phyloP scores from a whole-genome alignment of 1,284 basidiomycete genomes.

The Agaricales sp. region DNA sequence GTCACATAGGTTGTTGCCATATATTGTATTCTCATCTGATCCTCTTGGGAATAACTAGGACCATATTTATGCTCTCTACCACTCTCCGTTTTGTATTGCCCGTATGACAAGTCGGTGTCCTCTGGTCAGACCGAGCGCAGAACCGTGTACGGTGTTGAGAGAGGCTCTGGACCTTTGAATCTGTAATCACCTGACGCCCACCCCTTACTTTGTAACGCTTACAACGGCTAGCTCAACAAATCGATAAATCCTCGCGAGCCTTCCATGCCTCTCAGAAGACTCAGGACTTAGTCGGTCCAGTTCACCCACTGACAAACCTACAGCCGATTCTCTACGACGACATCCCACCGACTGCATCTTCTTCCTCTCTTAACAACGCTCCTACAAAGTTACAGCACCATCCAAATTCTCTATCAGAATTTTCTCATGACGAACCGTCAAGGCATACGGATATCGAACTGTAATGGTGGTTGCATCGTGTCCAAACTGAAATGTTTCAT shows the following conservation, averaged over 20 bases:
- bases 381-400: constrained; percentile 26
- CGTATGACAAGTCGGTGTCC: too few relatives aligned
- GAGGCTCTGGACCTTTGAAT: too few relatives aligned
- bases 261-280: not conserved
- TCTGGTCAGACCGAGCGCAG: too few relatives aligned
- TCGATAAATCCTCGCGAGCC: not conserved
- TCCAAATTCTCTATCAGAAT: constrained; percentile 68
- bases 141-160: too few relatives aligned
- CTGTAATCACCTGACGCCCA: not conserved
- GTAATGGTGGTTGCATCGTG: constrained; percentile 57
- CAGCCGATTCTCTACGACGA: constrained; percentile 68
- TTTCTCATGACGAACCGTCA: constrained; percentile 26
- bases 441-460: constrained; percentile 37
- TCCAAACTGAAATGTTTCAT: constrained; percentile 61
- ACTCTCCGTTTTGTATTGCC: too few relatives aligned
- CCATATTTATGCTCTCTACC: too few relatives aligned
- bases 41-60: not conserved
- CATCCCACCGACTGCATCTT: constrained; percentile 20
- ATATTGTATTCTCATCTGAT: constrained; percentile 17
- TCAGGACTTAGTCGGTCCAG: constrained; percentile 52
- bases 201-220: not conserved
- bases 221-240: not conserved
- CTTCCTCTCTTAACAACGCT: constrained; percentile 13
- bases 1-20: constrained; percentile 26
- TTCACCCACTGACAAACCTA: constrained; percentile 67